These are phyloP conservation scores for Chrysoporthe deuterocubensis DNA, from an alignment of 2,329 filamentous ascomycete genomes.

Conservation along the genomic window DNA sequence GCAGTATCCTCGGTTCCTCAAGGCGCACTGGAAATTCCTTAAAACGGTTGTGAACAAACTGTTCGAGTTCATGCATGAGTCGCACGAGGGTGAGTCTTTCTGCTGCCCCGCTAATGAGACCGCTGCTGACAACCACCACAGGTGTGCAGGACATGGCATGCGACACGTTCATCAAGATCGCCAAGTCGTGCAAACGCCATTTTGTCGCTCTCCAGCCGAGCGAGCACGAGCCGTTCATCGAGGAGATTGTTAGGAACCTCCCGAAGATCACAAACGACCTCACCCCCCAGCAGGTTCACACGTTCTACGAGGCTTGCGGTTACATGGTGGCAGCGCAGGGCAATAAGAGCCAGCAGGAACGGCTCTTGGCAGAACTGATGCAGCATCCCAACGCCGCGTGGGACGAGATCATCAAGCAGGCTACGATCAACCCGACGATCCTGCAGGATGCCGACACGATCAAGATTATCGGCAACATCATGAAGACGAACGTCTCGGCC, in stretches of 20 bases:
- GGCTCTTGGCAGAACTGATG: constrained; percentile 91
- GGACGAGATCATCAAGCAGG: constrained; percentile 91
- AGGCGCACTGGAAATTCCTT: constrained; percentile 99
- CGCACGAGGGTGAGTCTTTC: constrained; percentile 78
- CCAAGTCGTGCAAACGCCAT: constrained; percentile 94
- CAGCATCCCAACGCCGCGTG: constrained; percentile 89
- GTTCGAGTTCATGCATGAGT: constrained; percentile 99
- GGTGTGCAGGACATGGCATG: constrained; percentile 99
- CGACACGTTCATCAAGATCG: constrained; percentile 99
- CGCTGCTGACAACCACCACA: constrained; percentile 42
- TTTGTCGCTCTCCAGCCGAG: constrained; percentile 96
- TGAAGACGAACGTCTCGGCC: constrained; percentile 99
- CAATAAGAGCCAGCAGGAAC: constrained; percentile 91
- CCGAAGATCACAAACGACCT: constrained; percentile 94
- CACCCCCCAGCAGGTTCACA: constrained; percentile 95
- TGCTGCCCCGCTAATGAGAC: background rate
- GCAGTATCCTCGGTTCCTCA: constrained; percentile 96
- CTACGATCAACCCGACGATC: constrained; percentile 81
- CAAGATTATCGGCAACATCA: constrained; percentile 98
- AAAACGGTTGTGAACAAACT: constrained; percentile 99
- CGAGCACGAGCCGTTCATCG: constrained; percentile 94
- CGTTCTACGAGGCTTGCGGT: constrained; percentile 97
- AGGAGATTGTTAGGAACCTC: constrained; percentile 96
- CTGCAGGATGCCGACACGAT: constrained; percentile 93
- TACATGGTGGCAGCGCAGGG: constrained; percentile 99